A percentile compares a stretch with the other conserved stretches of the same genome.
Evolutionary conservation across 2,329 filamentous ascomycete genomes (phyloP).

Genomic region (Teratosphaeria destructans): DNA sequence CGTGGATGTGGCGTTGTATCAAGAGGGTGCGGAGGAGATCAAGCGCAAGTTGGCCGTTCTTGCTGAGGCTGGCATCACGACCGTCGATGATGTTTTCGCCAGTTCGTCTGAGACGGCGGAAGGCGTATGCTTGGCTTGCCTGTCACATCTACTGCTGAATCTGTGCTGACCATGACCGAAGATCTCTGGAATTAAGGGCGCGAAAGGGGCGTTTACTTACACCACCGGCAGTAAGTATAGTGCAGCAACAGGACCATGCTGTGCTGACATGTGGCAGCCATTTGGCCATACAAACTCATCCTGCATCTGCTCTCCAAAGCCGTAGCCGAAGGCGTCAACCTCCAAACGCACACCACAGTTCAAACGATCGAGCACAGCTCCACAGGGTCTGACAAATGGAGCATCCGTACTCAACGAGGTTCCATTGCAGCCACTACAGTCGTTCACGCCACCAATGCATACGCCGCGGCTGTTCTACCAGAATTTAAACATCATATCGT

Average conservation of each 20-base stretch:
- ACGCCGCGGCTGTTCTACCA: conserved; percentile 24
- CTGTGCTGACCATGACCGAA: neutral
- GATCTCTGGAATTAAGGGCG: neutral
- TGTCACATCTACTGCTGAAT: conserved; percentile 9
- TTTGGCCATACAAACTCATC: conserved; percentile 75
- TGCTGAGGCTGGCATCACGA: conserved; percentile 17
- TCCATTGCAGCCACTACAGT: neutral
- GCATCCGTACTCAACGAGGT: neutral
- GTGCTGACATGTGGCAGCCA: conserved; percentile 44
- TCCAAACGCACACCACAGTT: conserved; percentile 62
- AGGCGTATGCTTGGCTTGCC: conserved; percentile 22
- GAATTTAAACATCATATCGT: conserved; percentile 24
- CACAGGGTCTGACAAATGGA: neutral
- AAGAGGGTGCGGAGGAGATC: conserved; percentile 12
- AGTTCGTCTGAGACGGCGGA: conserved; percentile 21
- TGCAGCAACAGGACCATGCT: neutral
- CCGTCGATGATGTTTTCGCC: conserved; percentile 22
- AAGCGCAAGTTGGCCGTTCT: conserved; percentile 24
- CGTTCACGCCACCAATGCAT: conserved; percentile 22
- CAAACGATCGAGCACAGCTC: conserved; percentile 6
- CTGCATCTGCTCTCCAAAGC: conserved; percentile 55
- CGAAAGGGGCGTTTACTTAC: neutral
- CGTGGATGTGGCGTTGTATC: conserved; percentile 26
- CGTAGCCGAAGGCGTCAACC: conserved; percentile 47
- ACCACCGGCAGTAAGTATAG: neutral